phyloP scores from a whole-genome alignment of 2,329 filamentous ascomycete species.

The Blastomyces emzantsi region DNA sequence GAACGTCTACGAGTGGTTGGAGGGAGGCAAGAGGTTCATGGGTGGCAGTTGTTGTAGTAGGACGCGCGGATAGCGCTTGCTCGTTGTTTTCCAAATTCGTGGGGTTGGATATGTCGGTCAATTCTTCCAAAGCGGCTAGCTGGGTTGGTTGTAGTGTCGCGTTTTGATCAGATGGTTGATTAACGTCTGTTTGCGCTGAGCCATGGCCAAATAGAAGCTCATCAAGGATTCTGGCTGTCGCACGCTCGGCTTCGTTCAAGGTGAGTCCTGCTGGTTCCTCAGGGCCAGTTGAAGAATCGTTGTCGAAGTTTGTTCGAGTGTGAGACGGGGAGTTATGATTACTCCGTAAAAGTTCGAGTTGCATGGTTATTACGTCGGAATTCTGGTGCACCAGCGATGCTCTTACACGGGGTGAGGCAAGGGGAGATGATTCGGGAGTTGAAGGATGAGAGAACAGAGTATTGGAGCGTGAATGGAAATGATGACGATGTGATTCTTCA shows the following conservation, averaged over 20 bases:
- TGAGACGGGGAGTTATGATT: conserved; percentile 23
- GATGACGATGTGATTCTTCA: conserved; percentile 8
- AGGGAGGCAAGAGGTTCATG: background rate
- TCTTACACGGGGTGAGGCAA: conserved; percentile 34
- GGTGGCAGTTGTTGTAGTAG: background rate
- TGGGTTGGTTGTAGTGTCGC: background rate
- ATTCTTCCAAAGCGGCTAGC: background rate
- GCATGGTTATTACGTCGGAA: conserved; percentile 38
- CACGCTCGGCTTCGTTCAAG: conserved; percentile 23
- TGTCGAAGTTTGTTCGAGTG: conserved; percentile 11
- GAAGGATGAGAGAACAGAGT: conserved; percentile 34
- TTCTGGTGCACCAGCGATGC: conserved; percentile 37
- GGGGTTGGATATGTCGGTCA: background rate
- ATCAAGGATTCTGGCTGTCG: conserved; percentile 28
- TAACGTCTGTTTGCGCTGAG: background rate
- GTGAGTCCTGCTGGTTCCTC: conserved; percentile 16
- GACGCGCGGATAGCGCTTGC: background rate
- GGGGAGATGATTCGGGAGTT: conserved; percentile 34
- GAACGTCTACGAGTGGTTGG: background rate
- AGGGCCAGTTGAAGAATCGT: background rate
- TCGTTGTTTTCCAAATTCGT: background rate
- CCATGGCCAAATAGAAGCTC: conserved; percentile 23
- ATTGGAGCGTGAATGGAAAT: conserved; percentile 30
- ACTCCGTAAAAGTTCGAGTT: conserved; percentile 31
- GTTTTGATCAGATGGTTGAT: background rate